Conservation (phyloP, 1,284 basidiomycete genomes). For the Ganoderma meredithae region DNA sequence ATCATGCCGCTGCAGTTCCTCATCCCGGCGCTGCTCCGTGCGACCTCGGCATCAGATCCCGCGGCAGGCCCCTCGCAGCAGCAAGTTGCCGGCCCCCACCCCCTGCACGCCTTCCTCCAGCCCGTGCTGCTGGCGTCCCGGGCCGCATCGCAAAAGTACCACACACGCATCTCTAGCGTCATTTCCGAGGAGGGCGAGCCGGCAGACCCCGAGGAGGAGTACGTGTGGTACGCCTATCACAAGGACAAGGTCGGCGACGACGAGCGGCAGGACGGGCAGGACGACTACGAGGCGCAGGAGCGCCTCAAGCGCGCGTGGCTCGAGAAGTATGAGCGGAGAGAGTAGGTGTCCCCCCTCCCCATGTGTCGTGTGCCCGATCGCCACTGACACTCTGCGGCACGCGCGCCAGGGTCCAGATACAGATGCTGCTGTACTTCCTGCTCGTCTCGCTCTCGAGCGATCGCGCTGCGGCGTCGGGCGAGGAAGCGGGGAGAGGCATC, state of each 20-base stretch:
- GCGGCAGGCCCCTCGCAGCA: slow-evolving; percentile 27
- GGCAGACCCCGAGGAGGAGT: slow-evolving; percentile 68
- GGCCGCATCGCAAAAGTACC: slow-evolving; percentile 65
- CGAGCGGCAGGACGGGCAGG: slow-evolving; percentile 31
- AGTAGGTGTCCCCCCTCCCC: slow-evolving; percentile 54
- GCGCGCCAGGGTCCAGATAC: slow-evolving; percentile 66
- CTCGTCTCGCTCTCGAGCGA: slow-evolving; percentile 65
- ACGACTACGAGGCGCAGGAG: slow-evolving; percentile 44
- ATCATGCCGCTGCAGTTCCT: slow-evolving; percentile 69
- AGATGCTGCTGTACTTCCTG: slow-evolving; percentile 72
- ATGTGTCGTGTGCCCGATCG: not conserved
- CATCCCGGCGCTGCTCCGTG: slow-evolving; percentile 57
- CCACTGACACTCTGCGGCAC: slow-evolving; percentile 11
- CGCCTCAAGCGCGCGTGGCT: slow-evolving; percentile 63
- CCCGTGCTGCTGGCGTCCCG: slow-evolving; percentile 67
- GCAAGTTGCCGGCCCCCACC: slow-evolving; percentile 46
- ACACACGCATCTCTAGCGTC: slow-evolving; percentile 63
- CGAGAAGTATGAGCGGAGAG: slow-evolving; percentile 71
- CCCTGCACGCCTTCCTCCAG: slow-evolving; percentile 62
- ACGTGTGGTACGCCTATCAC: slow-evolving; percentile 75
- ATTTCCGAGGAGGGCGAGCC: slow-evolving; percentile 62
- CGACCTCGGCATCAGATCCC: slow-evolving; percentile 29
- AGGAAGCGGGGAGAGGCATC: slow-evolving; percentile 13
- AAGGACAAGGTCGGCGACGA: slow-evolving; percentile 58
- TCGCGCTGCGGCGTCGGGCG: slow-evolving; percentile 11